phyloP scores from a whole-genome alignment of 257 asterid genomes.

The Solanum dulcamara region DNA sequence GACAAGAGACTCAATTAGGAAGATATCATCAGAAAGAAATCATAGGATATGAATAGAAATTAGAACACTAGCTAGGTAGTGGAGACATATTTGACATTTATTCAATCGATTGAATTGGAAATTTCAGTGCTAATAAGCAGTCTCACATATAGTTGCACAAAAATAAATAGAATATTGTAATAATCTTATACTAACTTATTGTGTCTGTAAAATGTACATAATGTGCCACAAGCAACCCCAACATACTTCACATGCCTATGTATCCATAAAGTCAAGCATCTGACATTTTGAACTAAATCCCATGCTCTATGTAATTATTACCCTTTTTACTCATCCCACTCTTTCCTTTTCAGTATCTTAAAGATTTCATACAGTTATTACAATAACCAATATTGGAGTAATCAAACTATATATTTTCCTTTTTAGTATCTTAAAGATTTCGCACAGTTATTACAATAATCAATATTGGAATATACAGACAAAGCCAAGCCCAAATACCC shows the following conservation, averaged over 20 bases:
- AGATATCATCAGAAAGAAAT: neutral
- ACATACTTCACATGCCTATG: constrained; percentile 27
- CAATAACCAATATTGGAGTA: neutral
- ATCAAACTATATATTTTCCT: no score
- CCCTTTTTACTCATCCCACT: neutral
- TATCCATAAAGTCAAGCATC: constrained; percentile 26
- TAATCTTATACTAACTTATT: neutral
- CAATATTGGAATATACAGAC: no score
- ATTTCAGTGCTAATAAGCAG: neutral
- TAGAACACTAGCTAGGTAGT: neutral
- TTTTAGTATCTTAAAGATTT: no score
- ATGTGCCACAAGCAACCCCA: neutral
- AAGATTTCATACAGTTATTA: neutral
- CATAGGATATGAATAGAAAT: neutral
- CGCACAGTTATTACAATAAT: no score
- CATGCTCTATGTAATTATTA: neutral
- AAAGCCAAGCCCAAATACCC: no score
- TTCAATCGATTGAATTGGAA: neutral
- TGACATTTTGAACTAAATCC: constrained; percentile 14
- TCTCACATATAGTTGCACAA: neutral
- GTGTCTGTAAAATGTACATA: constrained; percentile 2
- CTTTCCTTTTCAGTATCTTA: neutral
- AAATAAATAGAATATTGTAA: neutral
- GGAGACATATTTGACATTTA: neutral
- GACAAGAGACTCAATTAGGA: neutral